These are phyloP conservation scores for Blastobotrys terrestris DNA, from an alignment of 805 yeast genomes.

Conservation along the genomic window DNA sequence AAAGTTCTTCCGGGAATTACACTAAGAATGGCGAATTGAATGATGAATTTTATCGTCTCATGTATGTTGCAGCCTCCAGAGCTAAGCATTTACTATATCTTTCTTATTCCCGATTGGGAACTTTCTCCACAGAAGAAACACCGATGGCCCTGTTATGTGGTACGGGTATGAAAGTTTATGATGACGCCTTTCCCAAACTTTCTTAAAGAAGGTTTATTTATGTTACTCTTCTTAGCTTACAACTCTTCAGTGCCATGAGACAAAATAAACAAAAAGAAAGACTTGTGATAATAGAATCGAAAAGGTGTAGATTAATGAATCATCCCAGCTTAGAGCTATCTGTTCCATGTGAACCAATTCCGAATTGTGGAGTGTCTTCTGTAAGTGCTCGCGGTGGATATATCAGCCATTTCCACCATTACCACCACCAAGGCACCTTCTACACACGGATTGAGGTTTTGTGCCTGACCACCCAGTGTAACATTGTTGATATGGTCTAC, in stretches of 20 bases:
- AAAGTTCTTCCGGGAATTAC: conserved; percentile 9
- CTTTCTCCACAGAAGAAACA: background rate
- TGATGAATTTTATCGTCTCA: conserved; percentile 20
- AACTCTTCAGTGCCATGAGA: background rate
- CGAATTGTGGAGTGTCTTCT: background rate
- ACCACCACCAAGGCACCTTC: background rate
- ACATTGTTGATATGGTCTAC: background rate
- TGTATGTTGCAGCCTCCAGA: conserved; percentile 27
- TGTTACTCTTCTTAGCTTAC: background rate
- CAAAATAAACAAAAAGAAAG: background rate
- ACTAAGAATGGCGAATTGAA: background rate
- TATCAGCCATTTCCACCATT: background rate
- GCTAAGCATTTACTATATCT: conserved; percentile 17
- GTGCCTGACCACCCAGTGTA: background rate
- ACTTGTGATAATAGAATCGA: background rate
- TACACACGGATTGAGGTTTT: background rate
- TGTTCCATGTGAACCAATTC: background rate
- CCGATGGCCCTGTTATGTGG: background rate
- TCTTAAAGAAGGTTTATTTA: background rate
- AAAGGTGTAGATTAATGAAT: background rate
- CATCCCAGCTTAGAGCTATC: background rate
- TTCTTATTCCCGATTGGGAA: background rate
- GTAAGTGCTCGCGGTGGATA: background rate
- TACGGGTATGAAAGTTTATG: too few relatives aligned
- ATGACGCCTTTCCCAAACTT: background rate